Conservation (phyloP, 2,329 filamentous ascomycete genomes). For the Aspergillus alliaceus region DNA sequence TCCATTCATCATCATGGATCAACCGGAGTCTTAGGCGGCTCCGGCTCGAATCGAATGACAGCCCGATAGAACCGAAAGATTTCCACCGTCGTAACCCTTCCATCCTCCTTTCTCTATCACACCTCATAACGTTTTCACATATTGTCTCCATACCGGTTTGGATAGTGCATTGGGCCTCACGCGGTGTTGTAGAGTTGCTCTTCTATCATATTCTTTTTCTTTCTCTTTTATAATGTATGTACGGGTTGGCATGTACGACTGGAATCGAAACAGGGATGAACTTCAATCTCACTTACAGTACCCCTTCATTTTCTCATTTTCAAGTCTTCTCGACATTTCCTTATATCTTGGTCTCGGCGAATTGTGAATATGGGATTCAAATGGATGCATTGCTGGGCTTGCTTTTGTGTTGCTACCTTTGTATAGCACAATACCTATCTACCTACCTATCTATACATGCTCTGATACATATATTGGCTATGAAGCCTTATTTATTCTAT, state of each 20-base stretch:
- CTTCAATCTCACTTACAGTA: constrained; percentile 11
- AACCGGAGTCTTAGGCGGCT: constrained; percentile 26
- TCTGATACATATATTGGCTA: not conserved
- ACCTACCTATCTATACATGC: not conserved
- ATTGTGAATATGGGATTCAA: constrained; percentile 5
- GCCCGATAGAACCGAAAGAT: constrained; percentile 25
- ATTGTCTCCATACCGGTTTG: not conserved
- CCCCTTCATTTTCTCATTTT: not conserved
- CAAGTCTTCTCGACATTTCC: not conserved
- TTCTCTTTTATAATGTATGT: constrained; percentile 19
- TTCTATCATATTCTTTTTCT: not conserved
- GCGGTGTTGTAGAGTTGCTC: constrained; percentile 16
- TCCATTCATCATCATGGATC: constrained; percentile 33
- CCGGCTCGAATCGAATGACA: constrained; percentile 33
- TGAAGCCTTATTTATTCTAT: not conserved
- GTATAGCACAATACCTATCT: not conserved
- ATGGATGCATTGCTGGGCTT: not conserved
- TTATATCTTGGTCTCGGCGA: constrained; percentile 7
- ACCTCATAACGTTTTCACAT: not conserved
- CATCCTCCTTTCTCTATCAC: not conserved
- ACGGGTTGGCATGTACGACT: constrained; percentile 22
- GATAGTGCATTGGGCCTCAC: constrained; percentile 17
- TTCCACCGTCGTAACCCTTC: not conserved
- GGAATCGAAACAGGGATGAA: constrained; percentile 13
- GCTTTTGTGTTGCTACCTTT: not conserved